Percentiles rank a stretch among this genome's conserved stretches.
Evolutionary conservation across 2,329 filamentous ascomycete genomes (phyloP).

Genomic region (Aspergillus piperis): DNA sequence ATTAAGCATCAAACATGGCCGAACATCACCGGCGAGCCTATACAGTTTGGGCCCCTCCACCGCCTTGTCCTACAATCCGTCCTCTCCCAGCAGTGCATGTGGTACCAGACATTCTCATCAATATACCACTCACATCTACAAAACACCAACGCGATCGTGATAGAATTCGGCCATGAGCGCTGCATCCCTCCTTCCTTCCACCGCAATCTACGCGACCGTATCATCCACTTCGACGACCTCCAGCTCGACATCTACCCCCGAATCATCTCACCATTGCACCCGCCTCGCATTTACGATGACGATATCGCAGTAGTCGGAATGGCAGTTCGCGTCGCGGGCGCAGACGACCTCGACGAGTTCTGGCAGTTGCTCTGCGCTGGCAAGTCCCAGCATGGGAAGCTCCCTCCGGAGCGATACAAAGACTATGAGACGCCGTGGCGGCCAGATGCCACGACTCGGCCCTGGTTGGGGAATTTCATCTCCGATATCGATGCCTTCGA

Average conservation of each 20-base stretch:
- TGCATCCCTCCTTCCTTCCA: slow-evolving; percentile 21
- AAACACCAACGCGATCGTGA: slow-evolving; percentile 6
- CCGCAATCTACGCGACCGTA: slow-evolving; percentile 10
- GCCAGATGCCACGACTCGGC: slow-evolving; percentile 1
- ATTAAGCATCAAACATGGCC: slow-evolving; percentile 3
- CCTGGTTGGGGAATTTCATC: slow-evolving; percentile 26
- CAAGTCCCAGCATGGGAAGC: slow-evolving; percentile 23
- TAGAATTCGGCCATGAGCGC: slow-evolving; percentile 22
- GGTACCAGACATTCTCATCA: slow-evolving; percentile 15
- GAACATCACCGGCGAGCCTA: slow-evolving; percentile 3
- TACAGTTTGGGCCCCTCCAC: slow-evolving; percentile 8
- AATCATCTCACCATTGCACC: background rate
- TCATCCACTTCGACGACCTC: slow-evolving; percentile 19
- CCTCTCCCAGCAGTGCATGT: slow-evolving; percentile 16
- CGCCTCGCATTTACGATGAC: slow-evolving; percentile 12
- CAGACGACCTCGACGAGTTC: slow-evolving; percentile 30
- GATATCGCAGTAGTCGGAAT: slow-evolving; percentile 40
- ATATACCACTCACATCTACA: slow-evolving; percentile 11
- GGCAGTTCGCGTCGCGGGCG: slow-evolving; percentile 35
- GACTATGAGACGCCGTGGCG: slow-evolving; percentile 21
- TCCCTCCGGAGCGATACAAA: slow-evolving; percentile 21
- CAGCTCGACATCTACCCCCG: slow-evolving; percentile 8
- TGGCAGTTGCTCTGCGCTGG: slow-evolving; percentile 34
- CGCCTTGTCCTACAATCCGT: slow-evolving; percentile 15
- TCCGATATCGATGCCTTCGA: slow-evolving; percentile 31